A percentile compares a stretch with the other conserved stretches of the same genome.
phyloP scores from a whole-genome alignment of 2,329 filamentous ascomycete genomes.

The Truncatella angustata region DNA sequence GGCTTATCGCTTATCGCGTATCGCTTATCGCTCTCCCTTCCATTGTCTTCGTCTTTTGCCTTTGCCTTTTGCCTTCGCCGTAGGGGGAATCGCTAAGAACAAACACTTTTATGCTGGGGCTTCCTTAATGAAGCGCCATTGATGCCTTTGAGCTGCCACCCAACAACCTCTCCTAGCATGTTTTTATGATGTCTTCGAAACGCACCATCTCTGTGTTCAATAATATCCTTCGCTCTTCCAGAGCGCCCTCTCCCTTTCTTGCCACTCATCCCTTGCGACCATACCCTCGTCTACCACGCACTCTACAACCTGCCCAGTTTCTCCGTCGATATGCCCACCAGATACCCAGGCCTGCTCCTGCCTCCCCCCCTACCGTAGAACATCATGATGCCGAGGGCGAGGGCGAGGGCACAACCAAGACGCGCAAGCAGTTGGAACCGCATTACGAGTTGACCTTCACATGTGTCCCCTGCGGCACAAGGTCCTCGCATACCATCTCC shows the following conservation, averaged over 20 bases:
- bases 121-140: no score
- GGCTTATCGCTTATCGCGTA: no score
- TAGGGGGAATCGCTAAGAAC: no score
- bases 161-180: not conserved
- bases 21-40: no score
- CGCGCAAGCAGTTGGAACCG: constrained; percentile 45
- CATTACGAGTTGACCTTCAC: constrained; percentile 90
- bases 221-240: constrained; percentile 14
- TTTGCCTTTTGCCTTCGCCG: no score
- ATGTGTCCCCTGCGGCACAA: constrained; percentile 77
- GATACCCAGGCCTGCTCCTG: constrained; percentile 25
- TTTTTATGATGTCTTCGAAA: constrained; percentile 21
- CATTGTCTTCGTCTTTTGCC: no score
- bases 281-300: constrained; percentile 21
- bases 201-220: constrained; percentile 14
- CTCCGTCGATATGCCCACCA: constrained; percentile 24
- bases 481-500: constrained; percentile 81
- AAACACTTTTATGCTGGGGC: no score
- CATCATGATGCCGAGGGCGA: constrained; percentile 15
- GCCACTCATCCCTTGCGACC: constrained; percentile 18
- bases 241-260: constrained; percentile 7
- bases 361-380: not conserved
- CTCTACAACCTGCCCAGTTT: constrained; percentile 18
- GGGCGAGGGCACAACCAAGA: not conserved
- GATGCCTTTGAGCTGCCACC: no score